phyloP scores from a whole-genome alignment of 2,329 filamentous ascomycete species.

The Penicillium nordicum region DNA sequence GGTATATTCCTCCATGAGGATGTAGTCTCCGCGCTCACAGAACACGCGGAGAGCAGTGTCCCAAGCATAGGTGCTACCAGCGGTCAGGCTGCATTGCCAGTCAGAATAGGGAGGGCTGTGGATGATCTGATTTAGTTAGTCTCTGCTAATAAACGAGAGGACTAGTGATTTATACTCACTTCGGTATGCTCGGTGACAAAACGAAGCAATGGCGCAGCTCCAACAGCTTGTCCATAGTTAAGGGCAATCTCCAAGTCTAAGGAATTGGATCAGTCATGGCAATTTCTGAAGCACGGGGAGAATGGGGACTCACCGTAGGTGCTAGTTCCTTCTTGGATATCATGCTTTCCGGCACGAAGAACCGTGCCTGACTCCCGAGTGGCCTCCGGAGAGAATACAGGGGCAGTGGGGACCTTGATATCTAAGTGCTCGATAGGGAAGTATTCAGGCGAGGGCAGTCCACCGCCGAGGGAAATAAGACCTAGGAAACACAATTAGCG shows the following conservation, averaged over 20 bases:
- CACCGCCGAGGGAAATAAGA: slow-evolving; percentile 87
- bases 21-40: slow-evolving; percentile 67
- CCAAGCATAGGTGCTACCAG: slow-evolving; percentile 81
- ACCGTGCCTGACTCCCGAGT: slow-evolving; percentile 58
- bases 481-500: slow-evolving; percentile 35
- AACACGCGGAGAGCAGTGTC: slow-evolving; percentile 84
- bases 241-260: slow-evolving; percentile 79
- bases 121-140: slow-evolving; percentile 55
- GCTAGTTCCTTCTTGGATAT: slow-evolving; percentile 63
- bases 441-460: slow-evolving; percentile 81
- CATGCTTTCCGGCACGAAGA: slow-evolving; percentile 75
- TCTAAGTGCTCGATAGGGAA: slow-evolving; percentile 84
- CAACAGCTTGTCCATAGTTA: slow-evolving; percentile 88
- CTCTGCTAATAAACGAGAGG: neutral
- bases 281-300: neutral
- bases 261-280: slow-evolving; percentile 10
- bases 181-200: slow-evolving; percentile 96
- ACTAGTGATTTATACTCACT: slow-evolving; percentile 29
- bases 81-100: slow-evolving; percentile 79
- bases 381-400: slow-evolving; percentile 68
- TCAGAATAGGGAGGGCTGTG: slow-evolving; percentile 83
- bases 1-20: slow-evolving; percentile 87
- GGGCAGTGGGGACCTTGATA: slow-evolving; percentile 67
- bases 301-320: slow-evolving; percentile 42
- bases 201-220: slow-evolving; percentile 80